These are phyloP conservation scores for Bipolaris zeicola DNA, from an alignment of 2,329 filamentous ascomycete species.

Conservation along the genomic window DNA sequence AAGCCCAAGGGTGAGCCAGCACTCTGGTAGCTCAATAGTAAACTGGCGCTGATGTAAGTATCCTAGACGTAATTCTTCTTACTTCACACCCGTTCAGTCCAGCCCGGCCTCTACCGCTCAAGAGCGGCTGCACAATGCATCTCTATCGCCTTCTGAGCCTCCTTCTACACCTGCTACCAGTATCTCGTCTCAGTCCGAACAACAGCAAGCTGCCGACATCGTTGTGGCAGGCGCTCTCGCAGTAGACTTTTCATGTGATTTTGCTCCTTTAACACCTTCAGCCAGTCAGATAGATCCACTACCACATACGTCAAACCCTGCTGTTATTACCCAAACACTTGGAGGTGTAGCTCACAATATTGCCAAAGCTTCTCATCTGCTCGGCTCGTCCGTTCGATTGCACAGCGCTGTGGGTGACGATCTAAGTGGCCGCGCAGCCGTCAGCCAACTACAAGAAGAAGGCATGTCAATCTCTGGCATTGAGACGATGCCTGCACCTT, in stretches of 20 bases:
- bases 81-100: slow-evolving; percentile 30
- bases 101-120: slow-evolving; percentile 19
- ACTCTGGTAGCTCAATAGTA: slow-evolving; percentile 33
- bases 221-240: slow-evolving; percentile 90
- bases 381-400: slow-evolving; percentile 70
- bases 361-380: slow-evolving; percentile 77
- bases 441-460: slow-evolving; percentile 67
- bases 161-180: slow-evolving; percentile 16
- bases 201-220: slow-evolving; percentile 58
- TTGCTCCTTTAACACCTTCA: slow-evolving; percentile 55
- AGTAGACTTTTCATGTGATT: slow-evolving; percentile 86
- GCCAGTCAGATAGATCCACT: slow-evolving; percentile 52
- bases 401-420: slow-evolving; percentile 85
- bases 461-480: slow-evolving; percentile 71
- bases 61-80: slow-evolving; percentile 34
- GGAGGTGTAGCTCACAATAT: slow-evolving; percentile 95
- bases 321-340: slow-evolving; percentile 78
- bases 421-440: slow-evolving; percentile 72
- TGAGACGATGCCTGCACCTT: slow-evolving; percentile 50
- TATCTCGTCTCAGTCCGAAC: slow-evolving; percentile 4
- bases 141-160: slow-evolving; percentile 17
- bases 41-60: slow-evolving; percentile 49
- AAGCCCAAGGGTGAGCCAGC: slow-evolving; percentile 48
- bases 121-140: slow-evolving; percentile 20
- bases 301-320: slow-evolving; percentile 83